Conservation (phyloP, 306 rosid species). For the Vigna mungo region DNA sequence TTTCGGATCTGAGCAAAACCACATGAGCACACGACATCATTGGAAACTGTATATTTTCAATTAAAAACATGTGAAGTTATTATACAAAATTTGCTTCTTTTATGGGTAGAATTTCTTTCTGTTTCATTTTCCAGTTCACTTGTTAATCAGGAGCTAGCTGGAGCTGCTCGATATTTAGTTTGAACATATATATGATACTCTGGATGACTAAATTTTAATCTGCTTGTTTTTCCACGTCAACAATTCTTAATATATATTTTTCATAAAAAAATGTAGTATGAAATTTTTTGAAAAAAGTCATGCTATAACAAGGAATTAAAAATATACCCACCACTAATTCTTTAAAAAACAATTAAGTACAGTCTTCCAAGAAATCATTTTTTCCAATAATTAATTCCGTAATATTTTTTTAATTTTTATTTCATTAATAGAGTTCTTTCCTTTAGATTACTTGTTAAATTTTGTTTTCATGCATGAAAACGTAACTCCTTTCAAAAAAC, state of each 20-base stretch:
- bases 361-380: no score
- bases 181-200: background rate
- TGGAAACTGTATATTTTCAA: conserved; percentile 10
- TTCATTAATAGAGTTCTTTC: background rate
- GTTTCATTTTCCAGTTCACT: background rate
- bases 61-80: background rate
- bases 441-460: background rate
- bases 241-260: background rate
- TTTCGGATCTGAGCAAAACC: background rate
- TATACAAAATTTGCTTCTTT: background rate
- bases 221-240: background rate
- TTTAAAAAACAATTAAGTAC: background rate
- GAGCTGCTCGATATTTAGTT: background rate
- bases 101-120: background rate
- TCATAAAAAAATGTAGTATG: background rate
- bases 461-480: background rate
- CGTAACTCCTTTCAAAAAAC: background rate
- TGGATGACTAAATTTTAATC: background rate
- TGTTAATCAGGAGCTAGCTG: background rate
- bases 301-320: background rate
- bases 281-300: background rate
- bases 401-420: background rate
- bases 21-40: background rate
- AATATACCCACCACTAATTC: background rate
- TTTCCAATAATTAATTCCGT: background rate